Conservation (phyloP, 169 alveolate species). For the Babesia ovata region DNA sequence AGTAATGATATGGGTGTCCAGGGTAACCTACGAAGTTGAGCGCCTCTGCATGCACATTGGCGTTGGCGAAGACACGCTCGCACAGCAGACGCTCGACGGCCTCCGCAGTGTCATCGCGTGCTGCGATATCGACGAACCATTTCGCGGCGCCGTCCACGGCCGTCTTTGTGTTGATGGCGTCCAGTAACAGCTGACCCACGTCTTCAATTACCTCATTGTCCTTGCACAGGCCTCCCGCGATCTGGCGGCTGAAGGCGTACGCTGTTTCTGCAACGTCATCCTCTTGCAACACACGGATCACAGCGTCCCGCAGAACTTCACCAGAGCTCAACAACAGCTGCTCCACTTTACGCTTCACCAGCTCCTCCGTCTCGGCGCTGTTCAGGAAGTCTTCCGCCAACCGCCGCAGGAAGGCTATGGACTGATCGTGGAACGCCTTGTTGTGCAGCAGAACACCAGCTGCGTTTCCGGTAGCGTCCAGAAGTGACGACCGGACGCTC, state of each 20-base stretch:
- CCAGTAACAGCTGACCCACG: slow-evolving; percentile 45
- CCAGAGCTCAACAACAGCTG: slow-evolving; percentile 7
- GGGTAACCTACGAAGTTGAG: slow-evolving; percentile 32
- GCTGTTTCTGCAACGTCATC: slow-evolving; percentile 9
- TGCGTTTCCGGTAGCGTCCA: slow-evolving; percentile 32
- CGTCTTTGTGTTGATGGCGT: slow-evolving; percentile 45
- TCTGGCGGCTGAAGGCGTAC: slow-evolving; percentile 1
- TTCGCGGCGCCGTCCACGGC: slow-evolving; percentile 57
- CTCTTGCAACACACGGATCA: background rate
- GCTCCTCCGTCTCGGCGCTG: slow-evolving; percentile 23
- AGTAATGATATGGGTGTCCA: background rate
- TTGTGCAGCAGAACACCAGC: slow-evolving; percentile 35
- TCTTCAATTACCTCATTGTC: slow-evolving; percentile 24
- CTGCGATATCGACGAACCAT: slow-evolving; percentile 42
- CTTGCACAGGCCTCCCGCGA: slow-evolving; percentile 17
- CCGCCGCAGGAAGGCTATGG: slow-evolving; percentile 2
- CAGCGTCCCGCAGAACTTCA: background rate
- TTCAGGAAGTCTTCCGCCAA: slow-evolving; percentile 26
- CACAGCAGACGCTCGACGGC: slow-evolving; percentile 22
- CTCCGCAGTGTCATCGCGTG: slow-evolving; percentile 27
- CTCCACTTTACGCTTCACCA: slow-evolving; percentile 9
- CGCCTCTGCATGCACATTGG: slow-evolving; percentile 31
- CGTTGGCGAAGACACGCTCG: slow-evolving; percentile 26
- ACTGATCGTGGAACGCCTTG: slow-evolving; percentile 15
- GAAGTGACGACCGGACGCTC: slow-evolving; percentile 14